These are phyloP conservation scores for Boletus rufocinnamomeus DNA, from an alignment of 768 basidiomycete species.

Conservation along the genomic window DNA sequence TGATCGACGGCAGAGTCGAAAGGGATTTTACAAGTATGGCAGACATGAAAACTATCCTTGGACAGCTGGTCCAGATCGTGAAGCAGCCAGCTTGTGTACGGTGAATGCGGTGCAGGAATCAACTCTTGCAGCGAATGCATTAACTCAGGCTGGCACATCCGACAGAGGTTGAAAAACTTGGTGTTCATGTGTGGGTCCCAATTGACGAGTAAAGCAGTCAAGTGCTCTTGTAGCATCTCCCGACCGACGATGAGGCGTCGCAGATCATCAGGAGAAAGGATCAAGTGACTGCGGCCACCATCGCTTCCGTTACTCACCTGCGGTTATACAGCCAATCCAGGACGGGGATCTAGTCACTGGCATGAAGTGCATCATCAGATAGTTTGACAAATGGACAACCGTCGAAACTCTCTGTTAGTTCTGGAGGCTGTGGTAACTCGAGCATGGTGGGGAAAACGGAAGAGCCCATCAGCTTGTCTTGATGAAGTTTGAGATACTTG, in stretches of 20 bases:
- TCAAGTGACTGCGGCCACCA: slow-evolving; percentile 32
- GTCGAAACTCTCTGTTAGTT: slow-evolving; percentile 32
- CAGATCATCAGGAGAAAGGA: slow-evolving; percentile 31
- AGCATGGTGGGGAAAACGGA: no score
- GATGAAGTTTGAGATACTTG: slow-evolving; percentile 33
- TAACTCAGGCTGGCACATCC: no score
- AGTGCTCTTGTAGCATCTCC: slow-evolving; percentile 31
- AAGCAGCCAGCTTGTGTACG: no score
- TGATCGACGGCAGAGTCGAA: not conserved
- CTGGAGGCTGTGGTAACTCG: slow-evolving; percentile 36
- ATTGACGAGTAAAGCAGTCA: slow-evolving; percentile 19
- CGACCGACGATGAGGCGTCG: slow-evolving; percentile 36
- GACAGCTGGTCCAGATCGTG: no score
- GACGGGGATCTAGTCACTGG: slow-evolving; percentile 35
- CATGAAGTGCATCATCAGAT: slow-evolving; percentile 26
- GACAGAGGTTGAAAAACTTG: no score
- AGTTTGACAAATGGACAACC: slow-evolving; percentile 35
- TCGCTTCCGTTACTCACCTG: slow-evolving; percentile 33
- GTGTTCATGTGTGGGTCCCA: slow-evolving; percentile 1
- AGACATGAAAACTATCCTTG: no score
- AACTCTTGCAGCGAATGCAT: no score
- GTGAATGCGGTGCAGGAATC: no score
- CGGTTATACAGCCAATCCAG: slow-evolving; percentile 39
- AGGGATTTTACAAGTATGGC: no score
- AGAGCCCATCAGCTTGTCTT: slow-evolving; percentile 15